Base-by-base conservation (phyloP, 495 filamentous ascomycete species). In the Friedmanniomyces endolithicus region DNA sequence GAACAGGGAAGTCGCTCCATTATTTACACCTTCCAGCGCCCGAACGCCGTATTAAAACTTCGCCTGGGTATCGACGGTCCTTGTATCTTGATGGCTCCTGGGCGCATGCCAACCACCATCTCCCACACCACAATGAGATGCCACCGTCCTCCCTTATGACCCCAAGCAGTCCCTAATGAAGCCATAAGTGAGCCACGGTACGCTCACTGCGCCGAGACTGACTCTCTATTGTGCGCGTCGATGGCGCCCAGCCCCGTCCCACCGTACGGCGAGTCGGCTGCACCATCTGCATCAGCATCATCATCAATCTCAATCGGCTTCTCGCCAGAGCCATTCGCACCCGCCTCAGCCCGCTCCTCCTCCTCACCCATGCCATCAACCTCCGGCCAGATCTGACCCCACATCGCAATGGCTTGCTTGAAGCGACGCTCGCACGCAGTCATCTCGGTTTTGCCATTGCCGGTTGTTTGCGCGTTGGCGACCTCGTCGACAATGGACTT, bases 311-410 rank as follows among this genome's bases (percentile, higher is more conserved):
- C 52, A 23, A 60, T 55, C 46, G 48, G 24, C 34, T 45, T 46
- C 17, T 51, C 39, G 14, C 19, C 52, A 16, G 6, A 25, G 22
- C 29, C 25, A n/a, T n/a, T 37, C 11, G 16, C 51, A 11, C 20
- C 29, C 22, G 33, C 40, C 11, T 40, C 53, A 16, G 53, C 49
- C 22, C 43, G 17, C 43, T 67, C 66, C 29, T 69, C 66, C 49
- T 70, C 67, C 52, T 70, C 63, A n/a, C 70, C 70, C 69, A 70
- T 69, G 27, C 67, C 70, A 46, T 67, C 67, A 24, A 72, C 67
- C 25, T 70, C 67, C 6, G 70, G 70, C 70, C 70, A 72, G 54
- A 69, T 67, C 50, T 64, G 63, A 55, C 67, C 62, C 55, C 65
- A 67, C 31, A 71, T 53, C 64, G 67, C 70, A 35, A 64, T 63